phyloP scores from a whole-genome alignment of 805 yeast species.

The Saturnispora sanitii region DNA sequence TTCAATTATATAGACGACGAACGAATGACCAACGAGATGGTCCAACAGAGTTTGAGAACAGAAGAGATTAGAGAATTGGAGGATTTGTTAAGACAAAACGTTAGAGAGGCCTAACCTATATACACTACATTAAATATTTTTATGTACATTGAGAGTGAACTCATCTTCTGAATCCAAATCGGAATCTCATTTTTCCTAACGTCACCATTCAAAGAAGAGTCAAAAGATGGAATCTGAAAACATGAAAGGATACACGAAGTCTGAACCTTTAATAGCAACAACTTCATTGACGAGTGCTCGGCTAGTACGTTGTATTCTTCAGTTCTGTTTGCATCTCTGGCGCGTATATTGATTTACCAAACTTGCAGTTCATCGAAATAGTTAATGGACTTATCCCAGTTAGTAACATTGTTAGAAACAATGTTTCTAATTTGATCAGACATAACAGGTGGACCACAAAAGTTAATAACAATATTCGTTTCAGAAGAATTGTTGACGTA shows the following conservation, averaged over 20 bases:
- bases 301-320: no score
- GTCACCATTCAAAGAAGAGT: no score
- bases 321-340: no score
- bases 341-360: no score
- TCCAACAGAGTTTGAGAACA: constrained; percentile 16
- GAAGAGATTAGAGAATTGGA: constrained; percentile 21
- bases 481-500: constrained; percentile 28
- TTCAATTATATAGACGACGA: constrained; percentile 39
- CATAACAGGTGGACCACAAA: constrained; percentile 38
- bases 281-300: no score
- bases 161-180: background rate
- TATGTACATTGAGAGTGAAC: no score
- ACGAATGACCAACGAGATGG: constrained; percentile 33
- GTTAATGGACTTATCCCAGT: constrained; percentile 44
- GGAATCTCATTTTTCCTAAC: background rate
- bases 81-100: constrained; percentile 15
- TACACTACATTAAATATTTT: no score
- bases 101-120: constrained; percentile 9
- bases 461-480: constrained; percentile 31
- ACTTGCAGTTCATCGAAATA: constrained; percentile 65
- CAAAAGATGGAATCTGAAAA: no score
- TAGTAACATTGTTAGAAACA: constrained; percentile 33
- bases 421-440: constrained; percentile 42
- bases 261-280: no score
- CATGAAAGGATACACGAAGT: no score